Evolutionary conservation across 805 yeast species (phyloP).

Genomic region (Yarrowia hollandica): DNA sequence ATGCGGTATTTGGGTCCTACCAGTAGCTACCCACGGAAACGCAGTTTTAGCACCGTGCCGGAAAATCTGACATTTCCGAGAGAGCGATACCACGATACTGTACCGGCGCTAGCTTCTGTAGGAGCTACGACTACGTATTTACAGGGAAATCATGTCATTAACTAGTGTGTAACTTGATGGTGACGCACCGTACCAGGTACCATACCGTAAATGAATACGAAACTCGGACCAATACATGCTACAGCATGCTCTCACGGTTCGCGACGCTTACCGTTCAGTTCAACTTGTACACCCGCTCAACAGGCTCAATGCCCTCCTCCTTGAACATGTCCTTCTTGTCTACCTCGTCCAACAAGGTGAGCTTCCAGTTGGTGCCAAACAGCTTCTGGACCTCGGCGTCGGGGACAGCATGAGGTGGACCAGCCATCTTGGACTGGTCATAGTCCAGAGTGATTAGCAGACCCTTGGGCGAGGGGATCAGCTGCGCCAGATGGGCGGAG

Average conservation of each 20-base stretch:
- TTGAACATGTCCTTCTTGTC: constrained; percentile 21
- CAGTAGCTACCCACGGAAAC: no score
- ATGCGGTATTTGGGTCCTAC: no score
- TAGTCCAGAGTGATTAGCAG: constrained; percentile 20
- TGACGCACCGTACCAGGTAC: no score
- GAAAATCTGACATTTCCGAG: no score
- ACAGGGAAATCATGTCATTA: no score
- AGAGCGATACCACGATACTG: no score
- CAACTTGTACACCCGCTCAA: constrained; percentile 9
- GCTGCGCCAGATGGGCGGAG: background rate
- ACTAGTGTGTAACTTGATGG: no score
- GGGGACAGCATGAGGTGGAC: constrained; percentile 15
- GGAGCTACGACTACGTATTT: no score
- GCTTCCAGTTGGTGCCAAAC: constrained; percentile 19
- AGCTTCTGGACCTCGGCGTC: constrained; percentile 23
- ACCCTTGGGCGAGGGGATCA: background rate
- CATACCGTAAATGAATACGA: no score
- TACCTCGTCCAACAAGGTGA: constrained; percentile 1
- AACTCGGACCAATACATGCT: no score
- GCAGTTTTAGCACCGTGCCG: no score
- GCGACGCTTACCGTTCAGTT: background rate
- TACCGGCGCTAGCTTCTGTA: no score
- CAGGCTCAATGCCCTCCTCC: constrained; percentile 25
- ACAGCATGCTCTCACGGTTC: background rate
- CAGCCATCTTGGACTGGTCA: constrained; percentile 12